These are phyloP conservation scores for Pichia sp. DNA, from an alignment of 1,139 yeast genomes.

Conservation along the genomic window DNA sequence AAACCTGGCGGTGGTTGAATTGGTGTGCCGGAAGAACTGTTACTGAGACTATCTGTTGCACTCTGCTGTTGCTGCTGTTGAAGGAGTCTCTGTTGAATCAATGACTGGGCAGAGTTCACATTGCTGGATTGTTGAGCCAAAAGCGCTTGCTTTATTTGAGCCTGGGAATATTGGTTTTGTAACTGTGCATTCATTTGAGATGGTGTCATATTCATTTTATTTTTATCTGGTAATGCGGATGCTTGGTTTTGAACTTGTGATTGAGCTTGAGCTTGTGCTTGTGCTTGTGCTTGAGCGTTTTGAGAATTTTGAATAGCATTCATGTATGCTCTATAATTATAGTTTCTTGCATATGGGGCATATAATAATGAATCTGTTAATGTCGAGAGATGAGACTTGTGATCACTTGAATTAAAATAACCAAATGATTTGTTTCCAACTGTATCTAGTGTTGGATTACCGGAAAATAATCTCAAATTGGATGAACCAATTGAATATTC, in stretches of 20 bases:
- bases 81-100: conserved; percentile 20
- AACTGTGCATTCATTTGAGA: conserved; percentile 4
- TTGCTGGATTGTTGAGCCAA: conserved; percentile 6
- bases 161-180: conserved; percentile 15
- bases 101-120: conserved; percentile 14
- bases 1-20: conserved; percentile 36
- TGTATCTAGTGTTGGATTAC: conserved; percentile 13
- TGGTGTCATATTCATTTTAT: conserved; percentile 3
- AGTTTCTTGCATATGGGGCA: conserved; percentile 35
- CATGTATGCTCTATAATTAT: conserved; percentile 17
- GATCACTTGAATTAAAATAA: conserved; percentile 11
- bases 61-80: conserved; percentile 20
- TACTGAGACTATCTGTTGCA: conserved; percentile 4
- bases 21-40: conserved; percentile 12
- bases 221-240: not conserved
- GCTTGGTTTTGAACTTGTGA: not conserved
- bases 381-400: conserved; percentile 16
- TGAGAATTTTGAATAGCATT: conserved; percentile 10
- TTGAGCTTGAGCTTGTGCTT: conserved; percentile 25
- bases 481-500: conserved; percentile 4
- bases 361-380: conserved; percentile 24
- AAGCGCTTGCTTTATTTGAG: conserved; percentile 6
- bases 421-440: conserved; percentile 11
- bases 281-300: conserved; percentile 32
- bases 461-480: conserved; percentile 17